phyloP scores from a whole-genome alignment of 2,329 filamentous ascomycete genomes.

The Leptographium radiaticola region DNA sequence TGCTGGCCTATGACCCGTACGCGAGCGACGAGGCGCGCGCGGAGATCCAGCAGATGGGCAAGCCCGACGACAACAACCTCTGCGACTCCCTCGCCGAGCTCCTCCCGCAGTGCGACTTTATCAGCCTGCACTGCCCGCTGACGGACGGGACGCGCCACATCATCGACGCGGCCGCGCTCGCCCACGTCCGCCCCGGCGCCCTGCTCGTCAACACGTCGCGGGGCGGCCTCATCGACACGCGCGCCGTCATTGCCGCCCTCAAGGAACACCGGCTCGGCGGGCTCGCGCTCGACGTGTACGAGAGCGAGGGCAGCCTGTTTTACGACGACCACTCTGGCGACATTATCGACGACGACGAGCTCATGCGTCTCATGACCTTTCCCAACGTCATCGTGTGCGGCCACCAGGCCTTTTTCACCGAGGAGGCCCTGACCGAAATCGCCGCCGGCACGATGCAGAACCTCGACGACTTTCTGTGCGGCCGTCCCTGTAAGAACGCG shows the following conservation, averaged over 20 bases:
- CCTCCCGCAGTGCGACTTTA: conserved; percentile 42
- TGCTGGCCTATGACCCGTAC: conserved; percentile 49
- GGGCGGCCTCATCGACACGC: conserved; percentile 49
- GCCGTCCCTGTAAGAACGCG: conserved; percentile 23
- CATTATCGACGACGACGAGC: conserved; percentile 52
- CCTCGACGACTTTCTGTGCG: conserved; percentile 29
- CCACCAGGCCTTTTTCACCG: conserved; percentile 58
- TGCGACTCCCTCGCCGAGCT: conserved; percentile 25
- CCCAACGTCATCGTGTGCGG: conserved; percentile 54
- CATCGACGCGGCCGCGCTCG: conserved; percentile 40
- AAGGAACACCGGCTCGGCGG: conserved; percentile 48
- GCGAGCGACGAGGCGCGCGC: conserved; percentile 18
- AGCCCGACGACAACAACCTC: conserved; percentile 40
- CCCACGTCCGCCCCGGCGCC: conserved; percentile 43
- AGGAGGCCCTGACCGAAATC: conserved; percentile 52
- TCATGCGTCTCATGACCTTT: conserved; percentile 55
- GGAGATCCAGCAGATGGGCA: conserved; percentile 26
- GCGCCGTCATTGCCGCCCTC: conserved; percentile 44
- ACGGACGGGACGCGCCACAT: conserved; percentile 46
- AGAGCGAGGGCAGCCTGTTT: conserved; percentile 49
- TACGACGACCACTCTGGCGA: conserved; percentile 52
- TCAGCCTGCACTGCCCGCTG: conserved; percentile 55
- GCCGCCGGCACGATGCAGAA: conserved; percentile 46
- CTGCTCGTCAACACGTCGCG: conserved; percentile 57
- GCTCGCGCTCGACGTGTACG: conserved; percentile 56